Percentiles rank a stretch among this genome's conserved stretches.
Conservation (phyloP, 331 rosid species). For the Spiraea crenata region DNA sequence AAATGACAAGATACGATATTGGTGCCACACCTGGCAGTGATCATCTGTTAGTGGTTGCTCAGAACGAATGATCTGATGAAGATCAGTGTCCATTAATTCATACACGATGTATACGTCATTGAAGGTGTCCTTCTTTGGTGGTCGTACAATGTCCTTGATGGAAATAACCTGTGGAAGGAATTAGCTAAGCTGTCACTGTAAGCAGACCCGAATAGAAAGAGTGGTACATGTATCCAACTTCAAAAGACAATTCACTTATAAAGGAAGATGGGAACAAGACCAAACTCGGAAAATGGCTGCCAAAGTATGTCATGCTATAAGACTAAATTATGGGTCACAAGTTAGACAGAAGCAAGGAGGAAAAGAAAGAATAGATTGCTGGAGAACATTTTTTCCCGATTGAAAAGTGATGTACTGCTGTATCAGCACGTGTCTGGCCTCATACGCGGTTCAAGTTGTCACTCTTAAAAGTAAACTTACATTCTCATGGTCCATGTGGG, state of each 20-base stretch:
- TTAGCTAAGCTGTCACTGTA: conserved; percentile 17
- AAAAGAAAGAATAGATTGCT: neutral
- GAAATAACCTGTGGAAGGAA: conserved; percentile 52
- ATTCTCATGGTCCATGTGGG: conserved; percentile 92
- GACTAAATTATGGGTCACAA: neutral
- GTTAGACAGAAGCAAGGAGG: neutral
- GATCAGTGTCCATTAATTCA: conserved; percentile 97
- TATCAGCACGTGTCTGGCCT: neutral
- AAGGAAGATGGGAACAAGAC: neutral
- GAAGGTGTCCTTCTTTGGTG: conserved; percentile 71
- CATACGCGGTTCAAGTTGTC: neutral
- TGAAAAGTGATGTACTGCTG: neutral
- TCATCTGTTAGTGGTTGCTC: conserved; percentile 68
- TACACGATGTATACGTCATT: conserved; percentile 92
- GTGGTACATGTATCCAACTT: neutral
- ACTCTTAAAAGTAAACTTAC: conserved; percentile 31
- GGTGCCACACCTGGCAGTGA: conserved; percentile 74
- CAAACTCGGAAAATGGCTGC: conserved; percentile 1
- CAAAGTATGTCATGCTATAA: neutral
- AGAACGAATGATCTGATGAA: conserved; percentile 82
- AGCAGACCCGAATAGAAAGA: conserved; percentile 7
- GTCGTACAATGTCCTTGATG: conserved; percentile 74
- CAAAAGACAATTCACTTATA: conserved; percentile 6
- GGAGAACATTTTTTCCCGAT: conserved; percentile 3
- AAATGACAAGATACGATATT: neutral